These are phyloP conservation scores for Boletus edulis DNA, from an alignment of 768 basidiomycete species.

Conservation along the genomic window DNA sequence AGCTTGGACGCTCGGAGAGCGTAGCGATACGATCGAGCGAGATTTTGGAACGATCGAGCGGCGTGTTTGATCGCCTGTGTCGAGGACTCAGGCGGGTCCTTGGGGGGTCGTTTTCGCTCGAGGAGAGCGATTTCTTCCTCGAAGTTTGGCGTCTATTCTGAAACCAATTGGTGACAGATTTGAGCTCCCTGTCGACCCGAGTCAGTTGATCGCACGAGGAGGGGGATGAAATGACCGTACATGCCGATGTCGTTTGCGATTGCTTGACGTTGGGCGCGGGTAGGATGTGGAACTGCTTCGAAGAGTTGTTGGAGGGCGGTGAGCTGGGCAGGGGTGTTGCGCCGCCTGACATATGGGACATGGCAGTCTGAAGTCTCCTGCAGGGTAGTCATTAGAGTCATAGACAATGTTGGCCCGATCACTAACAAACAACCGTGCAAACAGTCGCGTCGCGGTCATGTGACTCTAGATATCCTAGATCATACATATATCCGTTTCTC, in stretches of 20 bases:
- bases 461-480: constrained; percentile 16
- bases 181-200: constrained; percentile 48
- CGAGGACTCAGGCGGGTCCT: neutral
- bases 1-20: constrained; percentile 29
- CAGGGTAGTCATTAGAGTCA: constrained; percentile 1
- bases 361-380: constrained; percentile 2
- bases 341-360: constrained; percentile 30
- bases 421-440: constrained; percentile 9
- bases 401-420: constrained; percentile 11
- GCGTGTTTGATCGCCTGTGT: constrained; percentile 8
- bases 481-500: neutral
- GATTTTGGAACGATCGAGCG: constrained; percentile 24
- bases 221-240: constrained; percentile 21
- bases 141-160: constrained; percentile 72
- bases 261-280: constrained; percentile 39
- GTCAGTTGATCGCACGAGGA: constrained; percentile 2
- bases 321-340: constrained; percentile 34
- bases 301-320: constrained; percentile 36
- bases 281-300: constrained; percentile 37
- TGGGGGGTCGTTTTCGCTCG: constrained; percentile 24
- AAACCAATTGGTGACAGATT: constrained; percentile 77
- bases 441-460: constrained; percentile 26
- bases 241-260: constrained; percentile 40
- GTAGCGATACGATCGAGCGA: constrained; percentile 32
- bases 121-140: constrained; percentile 19